Base-by-base conservation (phyloP, 2,329 filamentous ascomycete genomes). In the Diaporthe citriasiana region DNA sequence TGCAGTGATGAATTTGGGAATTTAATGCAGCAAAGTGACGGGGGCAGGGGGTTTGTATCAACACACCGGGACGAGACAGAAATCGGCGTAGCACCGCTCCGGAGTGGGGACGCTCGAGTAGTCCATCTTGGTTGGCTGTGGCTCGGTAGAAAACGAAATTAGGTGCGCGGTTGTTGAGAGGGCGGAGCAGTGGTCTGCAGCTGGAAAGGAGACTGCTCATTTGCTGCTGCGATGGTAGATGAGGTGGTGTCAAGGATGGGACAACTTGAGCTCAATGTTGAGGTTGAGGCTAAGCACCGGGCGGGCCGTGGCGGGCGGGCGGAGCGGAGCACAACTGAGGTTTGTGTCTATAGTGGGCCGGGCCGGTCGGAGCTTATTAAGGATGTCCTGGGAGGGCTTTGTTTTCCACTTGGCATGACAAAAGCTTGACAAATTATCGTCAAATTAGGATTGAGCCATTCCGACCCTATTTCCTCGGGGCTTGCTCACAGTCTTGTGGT, bases 31-130 rank as follows among this genome's bases (percentile, higher is more conserved):
- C 53, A 45, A 60, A 30, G 9, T 55, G 40, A 6, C 10, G 35
- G 1, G 27, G 27, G 35, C 1, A n/a, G 17, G 17, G 25, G 30
- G 42, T 8, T 7, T 3, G n/a, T 38, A 12, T 40, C 33, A 38
- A 84, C 89, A 75, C 80, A 94, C 92, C 2, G 95, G 95, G 75
- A 98, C 93, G 77, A 98, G 87, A 83, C 95, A 98, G 82, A 98
- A 98, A 84, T 98, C 95, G 73, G 93, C 95, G 71, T 93, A 94
- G 84, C 94, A 97, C 73, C 91, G 86, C 72, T 89, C 86, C 5
- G 95, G 95, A 0, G 94, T 96, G 40, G 88, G 79, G 71, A 92
- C 80, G 53, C 81, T 82, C 38, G 82, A 80, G 82, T 89, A 90
- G 77, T 88, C 84, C 82, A 85, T 85, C 25, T 10, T 74, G 70